phyloP scores from a whole-genome alignment of 495 filamentous ascomycete species.

The Astrocystis sublimbata region DNA sequence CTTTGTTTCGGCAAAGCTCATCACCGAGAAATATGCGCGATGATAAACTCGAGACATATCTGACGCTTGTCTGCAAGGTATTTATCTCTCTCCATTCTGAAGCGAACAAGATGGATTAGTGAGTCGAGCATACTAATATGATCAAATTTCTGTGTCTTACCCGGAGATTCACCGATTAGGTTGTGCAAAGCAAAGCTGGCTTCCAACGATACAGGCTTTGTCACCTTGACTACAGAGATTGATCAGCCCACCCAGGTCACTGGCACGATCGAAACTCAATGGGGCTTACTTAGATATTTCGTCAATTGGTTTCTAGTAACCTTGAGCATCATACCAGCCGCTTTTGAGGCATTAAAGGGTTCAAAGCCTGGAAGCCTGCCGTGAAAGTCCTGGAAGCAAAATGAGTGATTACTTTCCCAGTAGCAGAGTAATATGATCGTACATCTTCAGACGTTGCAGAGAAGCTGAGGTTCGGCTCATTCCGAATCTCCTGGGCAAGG shows the following conservation, averaged over 20 bases:
- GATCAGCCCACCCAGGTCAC: constrained; percentile 8
- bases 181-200: constrained; percentile 41
- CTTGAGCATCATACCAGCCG: constrained; percentile 28
- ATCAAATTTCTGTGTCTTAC: constrained; percentile 2
- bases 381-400: constrained; percentile 44
- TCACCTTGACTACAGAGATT: constrained; percentile 24
- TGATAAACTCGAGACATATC: constrained; percentile 44
- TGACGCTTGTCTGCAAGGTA: constrained; percentile 24
- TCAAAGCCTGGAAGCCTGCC: constrained; percentile 51
- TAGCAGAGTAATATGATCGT: constrained; percentile 23
- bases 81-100: constrained; percentile 34
- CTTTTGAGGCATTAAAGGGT: constrained; percentile 33
- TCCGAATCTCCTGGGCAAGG: constrained; percentile 53
- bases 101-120: not conserved
- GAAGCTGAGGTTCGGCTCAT: constrained; percentile 41
- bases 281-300: constrained; percentile 44
- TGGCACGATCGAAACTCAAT: constrained; percentile 14
- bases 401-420: not conserved
- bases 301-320: constrained; percentile 50
- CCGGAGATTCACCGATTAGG: constrained; percentile 25
- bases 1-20: constrained; percentile 44
- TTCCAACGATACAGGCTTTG: constrained; percentile 44
- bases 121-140: not conserved
- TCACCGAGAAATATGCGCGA: constrained; percentile 51
- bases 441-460: constrained; percentile 3